These are phyloP conservation scores for Fusarium udum DNA, from an alignment of 2,329 filamentous ascomycete species.

Conservation along the genomic window DNA sequence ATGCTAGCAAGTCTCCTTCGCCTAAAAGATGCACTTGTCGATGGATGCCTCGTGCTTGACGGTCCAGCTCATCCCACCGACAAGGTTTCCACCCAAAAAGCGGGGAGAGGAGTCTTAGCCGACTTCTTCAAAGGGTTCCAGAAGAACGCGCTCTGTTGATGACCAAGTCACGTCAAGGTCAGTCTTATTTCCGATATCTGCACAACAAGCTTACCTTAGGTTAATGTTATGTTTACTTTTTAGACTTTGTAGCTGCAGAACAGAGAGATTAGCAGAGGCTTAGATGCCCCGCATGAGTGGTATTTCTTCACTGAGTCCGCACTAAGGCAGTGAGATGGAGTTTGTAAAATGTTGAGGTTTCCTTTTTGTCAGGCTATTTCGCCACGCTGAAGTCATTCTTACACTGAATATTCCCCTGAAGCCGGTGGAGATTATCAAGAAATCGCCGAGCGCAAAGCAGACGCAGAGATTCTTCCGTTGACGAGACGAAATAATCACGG, in stretches of 20 bases:
- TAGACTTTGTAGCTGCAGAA: slow-evolving; percentile 4
- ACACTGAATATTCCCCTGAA: not conserved
- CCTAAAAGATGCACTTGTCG: slow-evolving; percentile 12
- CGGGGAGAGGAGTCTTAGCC: slow-evolving; percentile 23
- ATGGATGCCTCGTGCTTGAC: slow-evolving; percentile 17
- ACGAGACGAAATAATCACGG: slow-evolving; percentile 31
- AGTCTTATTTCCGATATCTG: slow-evolving; percentile 9
- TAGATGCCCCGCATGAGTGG: slow-evolving; percentile 9
- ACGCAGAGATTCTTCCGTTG: slow-evolving; percentile 5
- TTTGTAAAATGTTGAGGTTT: not conserved
- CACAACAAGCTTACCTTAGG: not conserved
- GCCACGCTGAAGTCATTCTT: not conserved
- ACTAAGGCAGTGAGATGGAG: slow-evolving; percentile 15
- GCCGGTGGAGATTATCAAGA: slow-evolving; percentile 23
- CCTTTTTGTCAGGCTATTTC: slow-evolving; percentile 1
- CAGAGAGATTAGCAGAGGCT: slow-evolving; percentile 7
- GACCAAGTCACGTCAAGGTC: not conserved
- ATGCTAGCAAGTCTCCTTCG: slow-evolving; percentile 22
- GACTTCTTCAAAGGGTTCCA: slow-evolving; percentile 29
- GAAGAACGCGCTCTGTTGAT: slow-evolving; percentile 13
- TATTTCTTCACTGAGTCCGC: not conserved
- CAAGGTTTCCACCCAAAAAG: slow-evolving; percentile 26
- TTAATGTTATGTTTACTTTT: slow-evolving; percentile 10
- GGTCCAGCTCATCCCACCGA: slow-evolving; percentile 2
- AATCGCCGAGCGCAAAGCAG: slow-evolving; percentile 23